phyloP scores from a whole-genome alignment of 192 early-diverging fungal genomes.

The Coemansia sp. region DNA sequence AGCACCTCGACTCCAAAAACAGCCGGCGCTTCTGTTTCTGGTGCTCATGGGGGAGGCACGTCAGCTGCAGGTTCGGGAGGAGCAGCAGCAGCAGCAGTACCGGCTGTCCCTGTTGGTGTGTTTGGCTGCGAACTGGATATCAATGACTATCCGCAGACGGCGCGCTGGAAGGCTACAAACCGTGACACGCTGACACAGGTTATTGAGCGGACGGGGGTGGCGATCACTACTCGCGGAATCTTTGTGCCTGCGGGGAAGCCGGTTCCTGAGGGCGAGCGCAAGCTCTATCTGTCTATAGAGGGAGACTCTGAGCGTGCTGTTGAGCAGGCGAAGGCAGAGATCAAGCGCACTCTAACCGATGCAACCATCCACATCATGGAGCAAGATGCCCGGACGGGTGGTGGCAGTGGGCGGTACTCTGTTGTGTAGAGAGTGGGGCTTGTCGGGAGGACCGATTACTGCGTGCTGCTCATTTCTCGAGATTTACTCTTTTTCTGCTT shows the following conservation, averaged over 20 bases:
- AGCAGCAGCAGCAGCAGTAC: neutral
- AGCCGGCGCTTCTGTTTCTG: neutral
- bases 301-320: slow-evolving; percentile 86
- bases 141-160: slow-evolving; percentile 97
- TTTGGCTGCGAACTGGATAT: slow-evolving; percentile 83
- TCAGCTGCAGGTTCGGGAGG: neutral
- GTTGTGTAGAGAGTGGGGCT: slow-evolving; percentile 20
- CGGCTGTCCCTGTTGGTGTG: slow-evolving; percentile 29
- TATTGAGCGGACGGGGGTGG: slow-evolving; percentile 88
- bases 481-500: neutral
- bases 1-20: neutral
- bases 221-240: slow-evolving; percentile 92
- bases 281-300: slow-evolving; percentile 95
- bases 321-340: slow-evolving; percentile 91
- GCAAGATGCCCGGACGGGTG: slow-evolving; percentile 56
- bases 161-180: slow-evolving; percentile 94
- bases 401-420: slow-evolving; percentile 49
- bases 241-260: slow-evolving; percentile 88
- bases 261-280: slow-evolving; percentile 75
- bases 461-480: neutral
- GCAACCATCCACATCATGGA: slow-evolving; percentile 77
- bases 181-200: slow-evolving; percentile 94
- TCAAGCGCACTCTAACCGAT: slow-evolving; percentile 88
- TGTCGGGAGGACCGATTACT: neutral
- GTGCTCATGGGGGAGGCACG: neutral